Evolutionary conservation across 495 filamentous ascomycete genomes (phyloP), one percentile per base, ranked within the genome.

Genomic region (Hypoxylon lenormandii): DNA sequence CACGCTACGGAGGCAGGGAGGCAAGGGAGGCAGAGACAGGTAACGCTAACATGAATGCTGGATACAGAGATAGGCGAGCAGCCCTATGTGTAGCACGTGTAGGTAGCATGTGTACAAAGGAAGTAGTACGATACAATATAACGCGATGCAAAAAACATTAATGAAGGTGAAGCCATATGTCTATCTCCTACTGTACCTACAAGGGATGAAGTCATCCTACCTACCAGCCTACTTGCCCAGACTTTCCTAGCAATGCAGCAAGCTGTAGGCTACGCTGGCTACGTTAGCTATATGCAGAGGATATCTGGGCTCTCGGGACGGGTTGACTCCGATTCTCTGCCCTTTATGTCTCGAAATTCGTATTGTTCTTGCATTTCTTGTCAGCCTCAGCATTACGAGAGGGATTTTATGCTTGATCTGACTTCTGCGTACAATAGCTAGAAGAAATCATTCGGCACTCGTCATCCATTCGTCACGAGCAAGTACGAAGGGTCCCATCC

Each of bases 311-410:
- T 28, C 26, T 26, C 54, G 54, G 54, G 47, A 22, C 26, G 11
- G 38, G 23, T 26, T 49, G 55, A 16, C 30, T 66, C 63, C 63
- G 63, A 33, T 33, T 54, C 60, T 53, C 49, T 47, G 16, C n/a
- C 40, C 47, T 49, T 63, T 66, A 50, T 71, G 58, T 53, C 50
- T 47, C 18, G 18, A 60, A 64, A 19, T 70, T 70, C 68, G 68
- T 71, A 71, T 71, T 66, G 12, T 43, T 45, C 40, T 48, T 53
- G 38, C 38, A 36, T 51, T 60, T 70, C 40, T 57, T 71, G 62
- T 71, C 68, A 71, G 57, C 62, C 51, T 62, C 37, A 66, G 58
- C 62, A 49, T 71, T 71, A 71, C 68, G 68, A 71, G 68, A 71
- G 62, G 68, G 62, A 66, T 66, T 70, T 70, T 46, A 18, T 59